phyloP scores from a whole-genome alignment of 768 basidiomycete genomes.

The Lactifluus subvellereus region DNA sequence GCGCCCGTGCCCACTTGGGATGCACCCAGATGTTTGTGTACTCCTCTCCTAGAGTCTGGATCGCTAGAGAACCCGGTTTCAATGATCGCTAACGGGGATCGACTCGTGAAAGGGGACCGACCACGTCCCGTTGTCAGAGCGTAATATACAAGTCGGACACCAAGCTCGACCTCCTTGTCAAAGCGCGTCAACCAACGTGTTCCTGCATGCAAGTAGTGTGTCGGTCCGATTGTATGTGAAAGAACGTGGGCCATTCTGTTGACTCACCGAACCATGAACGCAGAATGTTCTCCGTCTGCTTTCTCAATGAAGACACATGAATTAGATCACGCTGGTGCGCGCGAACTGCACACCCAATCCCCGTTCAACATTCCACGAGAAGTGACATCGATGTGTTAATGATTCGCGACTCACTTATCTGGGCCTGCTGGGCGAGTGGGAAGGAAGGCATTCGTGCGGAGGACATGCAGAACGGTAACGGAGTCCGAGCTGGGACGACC shows the following conservation, averaged over 20 bases:
- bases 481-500: background rate
- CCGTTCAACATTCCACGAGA: conserved; percentile 19
- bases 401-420: conserved; percentile 59
- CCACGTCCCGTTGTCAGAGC: conserved; percentile 72
- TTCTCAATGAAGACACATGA: conserved; percentile 67
- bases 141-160: conserved; percentile 64
- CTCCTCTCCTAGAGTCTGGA: conserved; percentile 85
- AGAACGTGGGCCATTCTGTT: background rate
- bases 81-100: conserved; percentile 11
- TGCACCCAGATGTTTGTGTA: conserved; percentile 75
- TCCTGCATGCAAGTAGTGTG: conserved; percentile 39
- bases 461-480: conserved; percentile 2
- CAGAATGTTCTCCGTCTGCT: conserved; percentile 68
- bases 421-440: conserved; percentile 76
- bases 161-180: conserved; percentile 73
- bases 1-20: conserved; percentile 41
- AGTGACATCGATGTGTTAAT: background rate
- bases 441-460: conserved; percentile 36
- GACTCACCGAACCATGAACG: conserved; percentile 70
- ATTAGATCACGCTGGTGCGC: conserved; percentile 81
- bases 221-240: conserved; percentile 9
- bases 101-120: conserved; percentile 30
- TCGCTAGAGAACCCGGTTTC: conserved; percentile 39
- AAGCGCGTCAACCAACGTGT: conserved; percentile 74
- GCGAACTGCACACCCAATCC: conserved; percentile 47